A percentile compares a stretch with the other conserved stretches of the same genome.
phyloP scores from a whole-genome alignment of 2,329 filamentous ascomycete genomes.

The Fusarium sulawesiense region DNA sequence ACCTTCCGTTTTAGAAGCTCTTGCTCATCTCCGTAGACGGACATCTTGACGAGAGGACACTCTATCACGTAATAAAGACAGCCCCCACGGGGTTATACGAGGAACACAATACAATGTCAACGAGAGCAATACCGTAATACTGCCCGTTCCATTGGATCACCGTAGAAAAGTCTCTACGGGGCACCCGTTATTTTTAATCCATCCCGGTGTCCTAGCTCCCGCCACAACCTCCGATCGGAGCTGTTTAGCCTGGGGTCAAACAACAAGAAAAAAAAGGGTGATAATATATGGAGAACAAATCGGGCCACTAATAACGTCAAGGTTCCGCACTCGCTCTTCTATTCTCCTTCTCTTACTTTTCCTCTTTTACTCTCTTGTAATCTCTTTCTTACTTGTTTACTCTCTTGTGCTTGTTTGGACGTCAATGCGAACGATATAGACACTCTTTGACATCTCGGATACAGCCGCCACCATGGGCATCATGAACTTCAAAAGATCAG shows the following conservation, averaged over 20 bases:
- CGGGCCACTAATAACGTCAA: slow-evolving; percentile 32
- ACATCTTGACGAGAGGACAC: too few relatives aligned
- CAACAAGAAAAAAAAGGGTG: slow-evolving; percentile 19
- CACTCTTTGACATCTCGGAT: neutral
- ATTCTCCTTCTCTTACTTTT: neutral
- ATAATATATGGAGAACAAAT: slow-evolving; percentile 38
- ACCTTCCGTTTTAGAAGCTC: slow-evolving; percentile 10
- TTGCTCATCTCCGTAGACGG: too few relatives aligned
- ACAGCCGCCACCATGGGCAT: slow-evolving; percentile 14
- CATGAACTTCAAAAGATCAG: slow-evolving; percentile 32
- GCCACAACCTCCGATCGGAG: slow-evolving; percentile 40
- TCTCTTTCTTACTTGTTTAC: too few relatives aligned
- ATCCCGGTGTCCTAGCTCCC: slow-evolving; percentile 24
- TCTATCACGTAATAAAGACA: slow-evolving; percentile 27
- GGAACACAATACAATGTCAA: neutral
- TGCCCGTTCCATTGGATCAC: slow-evolving; percentile 14
- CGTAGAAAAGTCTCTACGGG: neutral
- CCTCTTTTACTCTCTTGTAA: neutral
- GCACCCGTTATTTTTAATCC: slow-evolving; percentile 1
- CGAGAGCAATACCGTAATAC: slow-evolving; percentile 7
- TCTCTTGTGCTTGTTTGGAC: too few relatives aligned
- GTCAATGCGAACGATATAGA: neutral
- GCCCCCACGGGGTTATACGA: slow-evolving; percentile 31
- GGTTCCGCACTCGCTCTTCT: slow-evolving; percentile 8
- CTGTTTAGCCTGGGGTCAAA: slow-evolving; percentile 23